Base-by-base conservation (phyloP, 1,284 basidiomycete genomes). In the Cutaneotrichosporon sp. region DNA sequence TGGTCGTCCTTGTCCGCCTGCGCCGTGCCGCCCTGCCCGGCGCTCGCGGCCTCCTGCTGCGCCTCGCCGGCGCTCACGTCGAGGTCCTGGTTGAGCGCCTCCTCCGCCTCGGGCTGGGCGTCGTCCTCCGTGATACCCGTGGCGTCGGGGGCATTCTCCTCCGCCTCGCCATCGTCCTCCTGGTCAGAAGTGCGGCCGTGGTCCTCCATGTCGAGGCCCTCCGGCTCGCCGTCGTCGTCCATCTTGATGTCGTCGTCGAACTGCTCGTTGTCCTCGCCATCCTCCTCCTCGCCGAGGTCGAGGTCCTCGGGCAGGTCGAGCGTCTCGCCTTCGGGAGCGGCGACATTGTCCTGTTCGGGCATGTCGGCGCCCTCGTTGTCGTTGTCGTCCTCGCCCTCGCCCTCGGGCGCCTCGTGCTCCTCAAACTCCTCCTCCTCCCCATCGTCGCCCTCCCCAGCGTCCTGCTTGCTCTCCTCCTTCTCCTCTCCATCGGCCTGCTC, bases 221-320 rank as follows among this genome's bases (percentile, higher is more conserved):
- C 74, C 33, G 78, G 68, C 6, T 75, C 74, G 20, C 66, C 52
- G 72, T 68, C 67, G n/a, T 59, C 58, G 59, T 60, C 55, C 59
- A 66, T 58, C 47, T 64, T 60, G 54, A 67, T 67, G 34, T 68
- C 66, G 31, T 67, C 59, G 36, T 67, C 4, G 5, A 9, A 61
- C 4, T 58, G 54, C 42, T 70, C 69, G n/a, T 76, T 72, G 22
- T n/a, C n/a, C n/a, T 72, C 81, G 49, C 79, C 80, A 42, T 81
- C 80, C n/a, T 73, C 86, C 49, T 70, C 70, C 14, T 72, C 81
- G 36, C 75, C 86, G 7, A 95, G 78, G 60, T 91, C 82, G 76
- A 95, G 82, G 68, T 92, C 87, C 42, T 93, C 91, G 0, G 92
- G 92, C 16, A 95, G 83, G 70, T 95, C 89, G 54, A 95, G 83